Evolutionary conservation across 1,139 yeast genomes (phyloP).

Genomic region (Nakaseomyces bracarensis): DNA sequence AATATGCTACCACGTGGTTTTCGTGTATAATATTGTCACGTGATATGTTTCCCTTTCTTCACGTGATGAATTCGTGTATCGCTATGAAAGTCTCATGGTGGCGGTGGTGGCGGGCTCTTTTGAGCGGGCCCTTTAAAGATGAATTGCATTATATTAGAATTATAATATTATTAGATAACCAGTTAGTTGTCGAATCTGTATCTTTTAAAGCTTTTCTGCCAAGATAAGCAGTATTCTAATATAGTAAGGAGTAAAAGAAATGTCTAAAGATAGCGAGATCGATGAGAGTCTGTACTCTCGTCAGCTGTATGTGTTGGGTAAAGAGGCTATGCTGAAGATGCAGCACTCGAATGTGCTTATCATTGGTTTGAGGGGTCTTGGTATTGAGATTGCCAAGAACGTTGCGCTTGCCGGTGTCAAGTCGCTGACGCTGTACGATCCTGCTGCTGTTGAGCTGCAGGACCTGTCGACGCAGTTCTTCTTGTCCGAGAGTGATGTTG

Average conservation of each 20-base stretch:
- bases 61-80: too few relatives aligned
- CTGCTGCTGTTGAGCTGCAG: constrained; percentile 51
- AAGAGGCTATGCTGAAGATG: constrained; percentile 97
- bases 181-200: too few relatives aligned
- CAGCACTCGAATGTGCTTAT: constrained; percentile 83
- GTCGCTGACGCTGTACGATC: constrained; percentile 81
- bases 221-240: too few relatives aligned
- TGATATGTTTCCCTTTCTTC: too few relatives aligned
- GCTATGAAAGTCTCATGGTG: too few relatives aligned
- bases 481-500: constrained; percentile 60
- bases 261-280: constrained; percentile 37
- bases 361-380: constrained; percentile 84
- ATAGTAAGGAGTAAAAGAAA: background rate
- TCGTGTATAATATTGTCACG: too few relatives aligned
- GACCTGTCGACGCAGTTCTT: constrained; percentile 91
- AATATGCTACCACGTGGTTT: too few relatives aligned
- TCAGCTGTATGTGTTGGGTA: constrained; percentile 87
- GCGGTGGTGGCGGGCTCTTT: too few relatives aligned
- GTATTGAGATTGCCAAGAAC: constrained; percentile 93
- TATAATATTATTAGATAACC: too few relatives aligned
- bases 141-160: too few relatives aligned
- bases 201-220: too few relatives aligned
- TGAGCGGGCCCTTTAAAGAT: too few relatives aligned
- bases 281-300: constrained; percentile 95
- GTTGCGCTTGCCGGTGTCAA: constrained; percentile 97